Evolutionary conservation across 371 early-diverging fungal genomes (phyloP).

Genomic region (Dichotomocladium elegans): DNA sequence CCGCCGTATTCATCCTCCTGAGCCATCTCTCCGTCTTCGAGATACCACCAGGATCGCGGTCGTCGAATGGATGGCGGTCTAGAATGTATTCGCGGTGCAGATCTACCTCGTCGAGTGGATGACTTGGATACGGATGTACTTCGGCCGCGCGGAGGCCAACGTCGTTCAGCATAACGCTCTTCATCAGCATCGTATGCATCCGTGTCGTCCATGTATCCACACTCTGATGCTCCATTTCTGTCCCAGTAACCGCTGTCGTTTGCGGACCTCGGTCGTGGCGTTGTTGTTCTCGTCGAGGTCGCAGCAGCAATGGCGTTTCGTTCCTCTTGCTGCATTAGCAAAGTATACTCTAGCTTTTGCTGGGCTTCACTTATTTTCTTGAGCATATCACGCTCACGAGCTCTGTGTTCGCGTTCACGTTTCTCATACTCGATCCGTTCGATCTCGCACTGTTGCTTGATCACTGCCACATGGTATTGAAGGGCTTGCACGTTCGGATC

Average conservation of each 20-base stretch:
- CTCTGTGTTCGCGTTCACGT: conserved; percentile 14
- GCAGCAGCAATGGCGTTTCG: neutral
- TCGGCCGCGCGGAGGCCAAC: neutral
- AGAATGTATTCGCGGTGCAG: too few relatives aligned
- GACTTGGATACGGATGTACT: too few relatives aligned
- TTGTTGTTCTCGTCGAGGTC: neutral
- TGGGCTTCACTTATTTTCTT: conserved; percentile 18
- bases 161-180: neutral
- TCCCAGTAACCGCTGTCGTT: conserved; percentile 6
- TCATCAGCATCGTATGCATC: neutral
- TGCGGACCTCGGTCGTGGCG: neutral
- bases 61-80: too few relatives aligned
- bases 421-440: conserved; percentile 15
- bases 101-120: too few relatives aligned
- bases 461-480: conserved; percentile 10
- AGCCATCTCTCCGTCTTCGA: too few relatives aligned
- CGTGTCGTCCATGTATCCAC: neutral
- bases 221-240: neutral
- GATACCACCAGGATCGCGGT: too few relatives aligned
- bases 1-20: too few relatives aligned
- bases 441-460: conserved; percentile 11
- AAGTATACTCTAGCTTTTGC: conserved; percentile 12
- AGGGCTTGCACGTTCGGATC: conserved; percentile 8
- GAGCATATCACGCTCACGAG: conserved; percentile 15
- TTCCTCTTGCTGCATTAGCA: conserved; percentile 4